Percentiles rank a stretch among this genome's conserved stretches.
These are phyloP conservation scores for Magnolia changhungtana DNA, from an alignment of 164 flowering plant species.

Conservation along the genomic window DNA sequence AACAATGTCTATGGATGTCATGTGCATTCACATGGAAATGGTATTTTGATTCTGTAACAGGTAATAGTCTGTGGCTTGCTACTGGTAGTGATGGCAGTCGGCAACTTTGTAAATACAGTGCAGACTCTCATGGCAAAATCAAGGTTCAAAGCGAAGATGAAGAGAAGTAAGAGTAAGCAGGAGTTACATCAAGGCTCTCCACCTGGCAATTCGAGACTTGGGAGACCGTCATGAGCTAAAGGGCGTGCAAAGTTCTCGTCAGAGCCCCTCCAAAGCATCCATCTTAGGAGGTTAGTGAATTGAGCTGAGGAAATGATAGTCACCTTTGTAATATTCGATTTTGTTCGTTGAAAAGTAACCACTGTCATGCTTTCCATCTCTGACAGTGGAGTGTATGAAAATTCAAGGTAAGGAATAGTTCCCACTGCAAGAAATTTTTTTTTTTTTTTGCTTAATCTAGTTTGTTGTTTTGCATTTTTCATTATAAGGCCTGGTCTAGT, in stretches of 20 bases:
- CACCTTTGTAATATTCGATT: background rate
- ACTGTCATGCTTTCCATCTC: no score
- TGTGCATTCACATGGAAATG: background rate
- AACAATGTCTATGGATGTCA: background rate
- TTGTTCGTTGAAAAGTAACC: background rate
- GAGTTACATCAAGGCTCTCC: constrained; percentile 36
- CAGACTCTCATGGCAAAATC: constrained; percentile 78
- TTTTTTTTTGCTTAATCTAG: background rate
- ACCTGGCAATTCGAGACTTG: constrained; percentile 1
- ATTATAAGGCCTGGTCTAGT: background rate
- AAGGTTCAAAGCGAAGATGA: constrained; percentile 90
- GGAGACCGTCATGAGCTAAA: background rate
- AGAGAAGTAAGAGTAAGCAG: constrained; percentile 73
- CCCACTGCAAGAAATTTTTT: background rate
- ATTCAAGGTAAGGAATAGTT: background rate
- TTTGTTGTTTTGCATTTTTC: background rate
- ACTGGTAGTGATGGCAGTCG: constrained; percentile 85
- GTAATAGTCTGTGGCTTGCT: constrained; percentile 77
- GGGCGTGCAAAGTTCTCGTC: background rate
- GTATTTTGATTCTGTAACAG: constrained; percentile 32
- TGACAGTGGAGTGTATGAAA: no score
- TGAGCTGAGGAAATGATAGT: constrained; percentile 6
- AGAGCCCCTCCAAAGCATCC: background rate
- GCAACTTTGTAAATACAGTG: constrained; percentile 83
- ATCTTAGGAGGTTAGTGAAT: background rate